phyloP scores from a whole-genome alignment of 2,329 filamentous ascomycete species.

The Penicillium sclerotiorum region DNA sequence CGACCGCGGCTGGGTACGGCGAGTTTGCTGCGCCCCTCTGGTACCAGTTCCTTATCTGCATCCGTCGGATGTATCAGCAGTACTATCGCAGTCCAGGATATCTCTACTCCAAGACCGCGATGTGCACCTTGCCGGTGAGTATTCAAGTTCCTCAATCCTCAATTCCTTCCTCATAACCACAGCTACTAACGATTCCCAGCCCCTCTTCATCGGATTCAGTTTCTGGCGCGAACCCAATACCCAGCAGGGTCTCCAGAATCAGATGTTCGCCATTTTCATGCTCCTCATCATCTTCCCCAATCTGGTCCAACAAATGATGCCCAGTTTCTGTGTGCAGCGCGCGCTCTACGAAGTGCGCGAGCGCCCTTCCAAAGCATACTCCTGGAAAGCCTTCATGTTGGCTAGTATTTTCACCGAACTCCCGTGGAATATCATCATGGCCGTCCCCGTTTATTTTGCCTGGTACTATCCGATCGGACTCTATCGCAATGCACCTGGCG shows the following conservation, averaged over 20 bases:
- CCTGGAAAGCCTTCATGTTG: slow-evolving; percentile 71
- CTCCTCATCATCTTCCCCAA: slow-evolving; percentile 76
- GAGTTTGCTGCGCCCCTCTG: slow-evolving; percentile 78
- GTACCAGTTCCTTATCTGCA: slow-evolving; percentile 67
- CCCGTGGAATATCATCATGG: slow-evolving; percentile 65
- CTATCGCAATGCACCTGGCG: slow-evolving; percentile 45
- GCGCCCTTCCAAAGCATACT: slow-evolving; percentile 69
- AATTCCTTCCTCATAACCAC: not conserved
- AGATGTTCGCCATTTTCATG: slow-evolving; percentile 90
- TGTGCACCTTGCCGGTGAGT: slow-evolving; percentile 68
- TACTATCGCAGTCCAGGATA: slow-evolving; percentile 89
- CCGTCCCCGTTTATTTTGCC: slow-evolving; percentile 63
- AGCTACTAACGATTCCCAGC: slow-evolving; percentile 39
- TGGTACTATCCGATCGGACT: slow-evolving; percentile 69
- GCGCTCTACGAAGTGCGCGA: slow-evolving; percentile 63
- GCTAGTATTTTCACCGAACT: slow-evolving; percentile 73
- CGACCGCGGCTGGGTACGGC: slow-evolving; percentile 60
- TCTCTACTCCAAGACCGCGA: slow-evolving; percentile 76
- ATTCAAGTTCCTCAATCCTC: slow-evolving; percentile 49
- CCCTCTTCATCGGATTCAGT: slow-evolving; percentile 78
- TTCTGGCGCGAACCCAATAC: slow-evolving; percentile 74
- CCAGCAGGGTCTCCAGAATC: slow-evolving; percentile 80
- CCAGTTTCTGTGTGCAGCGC: slow-evolving; percentile 60
- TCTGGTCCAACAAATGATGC: slow-evolving; percentile 58
- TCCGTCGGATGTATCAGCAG: slow-evolving; percentile 77